Conservation (phyloP, 208 protist species). For the Zelonia costaricensis region DNA sequence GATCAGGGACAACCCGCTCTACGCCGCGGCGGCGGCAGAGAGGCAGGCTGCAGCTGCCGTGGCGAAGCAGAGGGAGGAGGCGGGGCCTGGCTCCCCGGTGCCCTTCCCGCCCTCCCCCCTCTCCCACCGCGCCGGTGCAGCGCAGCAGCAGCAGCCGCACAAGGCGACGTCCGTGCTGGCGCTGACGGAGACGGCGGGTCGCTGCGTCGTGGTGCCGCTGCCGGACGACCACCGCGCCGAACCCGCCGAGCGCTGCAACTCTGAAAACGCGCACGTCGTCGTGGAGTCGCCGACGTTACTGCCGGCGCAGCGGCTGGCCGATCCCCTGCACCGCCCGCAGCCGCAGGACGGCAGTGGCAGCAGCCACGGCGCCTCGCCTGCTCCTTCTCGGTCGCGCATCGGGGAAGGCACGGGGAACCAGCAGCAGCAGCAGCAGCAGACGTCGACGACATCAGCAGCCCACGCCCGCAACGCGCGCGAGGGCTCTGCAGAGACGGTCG, state of each 20-base stretch:
- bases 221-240: constrained; percentile 20
- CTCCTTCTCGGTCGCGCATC: too few relatives aligned
- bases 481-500: constrained; percentile 14
- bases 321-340: too few relatives aligned
- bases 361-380: too few relatives aligned
- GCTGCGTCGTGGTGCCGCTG: constrained; percentile 18
- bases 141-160: neutral
- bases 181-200: neutral
- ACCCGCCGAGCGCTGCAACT: constrained; percentile 16
- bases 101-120: neutral
- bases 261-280: constrained; percentile 9
- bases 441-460: neutral
- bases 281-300: constrained; percentile 13
- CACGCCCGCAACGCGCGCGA: neutral
- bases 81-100: neutral
- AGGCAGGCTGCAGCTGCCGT: neutral
- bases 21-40: constrained; percentile 16
- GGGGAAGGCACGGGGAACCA: neutral
- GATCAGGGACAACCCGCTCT: constrained; percentile 10
- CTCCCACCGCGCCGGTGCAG: too few relatives aligned
- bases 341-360: too few relatives aligned
- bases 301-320: neutral
- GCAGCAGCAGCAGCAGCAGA: neutral
- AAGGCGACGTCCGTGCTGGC: too few relatives aligned
- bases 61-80: neutral